Conservation (phyloP, 192 early-diverging fungal genomes). For the Phycomyces blakesleeanus region DNA sequence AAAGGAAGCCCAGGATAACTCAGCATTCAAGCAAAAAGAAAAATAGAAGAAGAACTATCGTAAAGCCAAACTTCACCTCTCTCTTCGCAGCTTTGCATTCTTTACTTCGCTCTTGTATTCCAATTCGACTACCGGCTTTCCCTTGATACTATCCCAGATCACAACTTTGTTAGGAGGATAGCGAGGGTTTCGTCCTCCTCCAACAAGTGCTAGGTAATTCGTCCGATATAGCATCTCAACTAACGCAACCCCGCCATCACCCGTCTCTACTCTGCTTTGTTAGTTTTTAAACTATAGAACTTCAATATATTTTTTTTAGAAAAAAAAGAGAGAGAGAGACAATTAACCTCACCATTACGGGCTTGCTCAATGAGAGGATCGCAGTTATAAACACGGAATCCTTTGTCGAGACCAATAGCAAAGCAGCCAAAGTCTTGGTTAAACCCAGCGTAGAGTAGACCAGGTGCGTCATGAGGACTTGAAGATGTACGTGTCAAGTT, state of each 20-base stretch:
- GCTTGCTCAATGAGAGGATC: conserved; percentile 82
- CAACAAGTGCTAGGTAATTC: conserved; percentile 85
- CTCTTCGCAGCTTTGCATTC: conserved; percentile 71
- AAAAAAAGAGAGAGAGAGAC: too few relatives aligned
- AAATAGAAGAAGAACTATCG: conserved; percentile 4
- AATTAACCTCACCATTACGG: conserved; percentile 60
- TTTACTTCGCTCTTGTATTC: conserved; percentile 80
- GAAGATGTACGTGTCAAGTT: conserved; percentile 40
- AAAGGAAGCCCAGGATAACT: neutral
- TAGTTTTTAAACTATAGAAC: too few relatives aligned
- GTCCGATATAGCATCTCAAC: conserved; percentile 83
- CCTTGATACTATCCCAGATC: conserved; percentile 81
- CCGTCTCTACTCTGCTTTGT: conserved; percentile 51
- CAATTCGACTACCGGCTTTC: conserved; percentile 65
- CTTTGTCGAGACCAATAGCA: conserved; percentile 72
- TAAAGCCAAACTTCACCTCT: conserved; percentile 46
- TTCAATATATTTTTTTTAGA: too few relatives aligned
- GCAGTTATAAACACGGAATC: conserved; percentile 83
- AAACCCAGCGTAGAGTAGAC: conserved; percentile 73
- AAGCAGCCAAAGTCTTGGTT: conserved; percentile 87
- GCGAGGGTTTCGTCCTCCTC: conserved; percentile 77
- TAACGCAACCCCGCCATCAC: conserved; percentile 78
- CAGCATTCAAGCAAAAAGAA: conserved; percentile 1
- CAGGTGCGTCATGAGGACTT: conserved; percentile 50
- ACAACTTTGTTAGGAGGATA: conserved; percentile 85